Conservation (phyloP, 176 grass and related monocot species). For the Puccinellia tenuiflora region DNA sequence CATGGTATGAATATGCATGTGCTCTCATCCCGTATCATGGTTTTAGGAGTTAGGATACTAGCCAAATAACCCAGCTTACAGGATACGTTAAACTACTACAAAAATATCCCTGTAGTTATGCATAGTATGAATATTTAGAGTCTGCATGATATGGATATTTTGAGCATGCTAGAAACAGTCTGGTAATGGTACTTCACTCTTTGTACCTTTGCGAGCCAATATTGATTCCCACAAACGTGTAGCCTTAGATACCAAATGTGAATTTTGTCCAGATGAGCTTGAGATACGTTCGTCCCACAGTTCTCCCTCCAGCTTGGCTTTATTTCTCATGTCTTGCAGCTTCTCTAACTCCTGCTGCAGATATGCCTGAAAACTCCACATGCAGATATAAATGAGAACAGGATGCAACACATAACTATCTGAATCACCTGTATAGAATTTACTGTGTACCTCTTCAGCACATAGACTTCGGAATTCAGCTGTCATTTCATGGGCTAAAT, state of each 20-base stretch:
- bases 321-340: constrained; percentile 83
- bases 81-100: not conserved
- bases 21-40: not conserved
- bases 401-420: constrained; percentile 7
- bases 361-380: constrained; percentile 73
- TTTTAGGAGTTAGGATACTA: not conserved
- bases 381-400: constrained; percentile 22
- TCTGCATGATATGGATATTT: not conserved
- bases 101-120: not conserved
- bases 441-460: constrained; percentile 88
- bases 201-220: constrained; percentile 88
- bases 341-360: constrained; percentile 98
- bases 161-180: constrained; percentile 12
- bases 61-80: not conserved
- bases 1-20: not conserved
- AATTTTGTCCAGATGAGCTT: constrained; percentile 76
- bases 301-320: constrained; percentile 89
- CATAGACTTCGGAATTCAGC: constrained; percentile 96
- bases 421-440: constrained; percentile 22
- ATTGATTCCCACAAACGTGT: constrained; percentile 94
- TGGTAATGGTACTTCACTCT: not conserved
- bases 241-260: constrained; percentile 87
- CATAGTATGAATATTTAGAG: not conserved
- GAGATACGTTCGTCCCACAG: constrained; percentile 80
- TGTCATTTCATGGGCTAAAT: constrained; percentile 99